phyloP scores from a whole-genome alignment of 2,329 filamentous ascomycete species.

The Ophiosphaerella korrae region DNA sequence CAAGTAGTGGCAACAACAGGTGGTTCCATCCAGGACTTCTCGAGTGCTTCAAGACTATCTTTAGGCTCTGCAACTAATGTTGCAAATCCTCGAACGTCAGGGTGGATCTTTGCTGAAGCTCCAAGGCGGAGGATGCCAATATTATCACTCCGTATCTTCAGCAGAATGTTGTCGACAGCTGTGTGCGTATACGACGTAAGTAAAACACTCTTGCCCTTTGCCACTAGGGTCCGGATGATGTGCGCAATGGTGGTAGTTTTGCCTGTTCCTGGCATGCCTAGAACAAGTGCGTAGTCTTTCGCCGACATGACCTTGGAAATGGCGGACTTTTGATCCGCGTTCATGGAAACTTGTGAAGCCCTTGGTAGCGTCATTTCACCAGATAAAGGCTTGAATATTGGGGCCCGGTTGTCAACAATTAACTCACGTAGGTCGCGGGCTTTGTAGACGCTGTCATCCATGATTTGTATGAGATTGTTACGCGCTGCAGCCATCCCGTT shows the following conservation, averaged over 20 bases:
- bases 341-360: slow-evolving; percentile 68
- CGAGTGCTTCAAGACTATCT: slow-evolving; percentile 80
- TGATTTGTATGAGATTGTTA: slow-evolving; percentile 91
- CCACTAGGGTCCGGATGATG: slow-evolving; percentile 88
- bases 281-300: slow-evolving; percentile 91
- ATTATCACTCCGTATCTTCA: slow-evolving; percentile 82
- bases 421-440: slow-evolving; percentile 75
- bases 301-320: slow-evolving; percentile 96
- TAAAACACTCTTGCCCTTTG: slow-evolving; percentile 88
- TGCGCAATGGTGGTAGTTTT: slow-evolving; percentile 99
- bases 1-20: slow-evolving; percentile 95
- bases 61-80: slow-evolving; percentile 76
- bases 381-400: slow-evolving; percentile 71
- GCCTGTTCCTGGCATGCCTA: slow-evolving; percentile 97
- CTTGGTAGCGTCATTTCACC: slow-evolving; percentile 64
- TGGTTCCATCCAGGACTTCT: slow-evolving; percentile 80
- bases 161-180: slow-evolving; percentile 94
- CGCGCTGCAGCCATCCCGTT: slow-evolving; percentile 95
- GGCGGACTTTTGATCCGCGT: slow-evolving; percentile 83
- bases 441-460: slow-evolving; percentile 77
- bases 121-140: slow-evolving; percentile 86
- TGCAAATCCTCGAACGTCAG: slow-evolving; percentile 84
- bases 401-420: slow-evolving; percentile 76
- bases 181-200: slow-evolving; percentile 97
- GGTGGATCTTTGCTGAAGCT: slow-evolving; percentile 81